Evolutionary conservation across 2,329 filamentous ascomycete species (phyloP), one percentile per base, ranked within the genome.

Genomic region (Myriosclerotinia curreyana): DNA sequence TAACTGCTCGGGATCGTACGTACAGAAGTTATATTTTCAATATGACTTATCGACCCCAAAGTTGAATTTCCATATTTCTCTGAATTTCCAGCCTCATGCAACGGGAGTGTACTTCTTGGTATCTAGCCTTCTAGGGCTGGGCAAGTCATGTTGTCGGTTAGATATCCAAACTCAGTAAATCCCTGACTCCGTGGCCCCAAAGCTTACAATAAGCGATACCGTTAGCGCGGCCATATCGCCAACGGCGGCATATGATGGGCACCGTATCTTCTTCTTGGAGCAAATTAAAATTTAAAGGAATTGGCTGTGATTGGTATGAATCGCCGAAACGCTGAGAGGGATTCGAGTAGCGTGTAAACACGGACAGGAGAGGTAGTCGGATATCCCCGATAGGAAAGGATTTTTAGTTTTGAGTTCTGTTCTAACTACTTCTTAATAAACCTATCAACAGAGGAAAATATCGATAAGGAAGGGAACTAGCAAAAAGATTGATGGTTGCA

Each of bases 201-300:
- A 34, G 42, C 38, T 54, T 38, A 56, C 44, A 48, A 25, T 59
- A 59, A 59, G 55, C 55, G 55, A 59, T 48, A 17, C 22, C 55
- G 42, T 36, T 59, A 49, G 42, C 42, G 46, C 17, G 8, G 46
- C n/a, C n/a, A 58, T 40, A 49, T 36, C 46, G 42, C 51, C 14
- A 56, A 62, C 28, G 31, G 60, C 60, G 50, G 60, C 60, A 56
- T 36, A 55, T 62, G 50, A 36, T 25, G 40, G 25, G 2, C 28
- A 51, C 36, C 25, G 55, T 58, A 58, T 36, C 36, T 58, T 25
- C 22, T 17, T 6, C 0, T n/a, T 50, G 3, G 28, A 46, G 20
- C 25, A 20, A 42, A 58, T 11, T 31, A 11, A 25, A 28, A 22
- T 20, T 22, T 40, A 22, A 15, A 20, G 34, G 17, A 12, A 20